Evolutionary conservation across 108 stramenopile species (phyloP).

Genomic region (Cyclotella cryptica): DNA sequence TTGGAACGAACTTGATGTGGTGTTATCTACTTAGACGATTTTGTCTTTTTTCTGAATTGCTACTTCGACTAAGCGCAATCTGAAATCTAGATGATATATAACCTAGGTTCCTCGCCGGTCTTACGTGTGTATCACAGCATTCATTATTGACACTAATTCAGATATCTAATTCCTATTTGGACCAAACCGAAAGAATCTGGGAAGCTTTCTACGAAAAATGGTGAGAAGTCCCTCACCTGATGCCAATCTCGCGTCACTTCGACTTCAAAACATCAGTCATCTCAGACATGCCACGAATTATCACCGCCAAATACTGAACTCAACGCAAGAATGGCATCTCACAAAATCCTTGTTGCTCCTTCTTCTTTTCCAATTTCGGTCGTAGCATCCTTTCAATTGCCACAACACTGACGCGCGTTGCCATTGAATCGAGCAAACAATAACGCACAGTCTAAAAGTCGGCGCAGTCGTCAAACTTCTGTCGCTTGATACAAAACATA

Average conservation of each 20-base stretch:
- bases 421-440: not conserved
- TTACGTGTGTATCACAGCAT: not conserved
- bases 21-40: too few relatives aligned
- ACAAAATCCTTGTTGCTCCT: not conserved
- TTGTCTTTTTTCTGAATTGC: too few relatives aligned
- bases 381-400: not conserved
- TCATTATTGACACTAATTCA: not conserved
- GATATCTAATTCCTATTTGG: too few relatives aligned
- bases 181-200: too few relatives aligned
- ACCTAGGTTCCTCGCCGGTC: not conserved
- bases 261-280: not conserved
- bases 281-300: not conserved
- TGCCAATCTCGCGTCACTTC: constrained; percentile 1
- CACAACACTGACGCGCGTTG: not conserved
- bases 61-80: too few relatives aligned
- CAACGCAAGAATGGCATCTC: not conserved
- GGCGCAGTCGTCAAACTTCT: not conserved
- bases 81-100: too few relatives aligned
- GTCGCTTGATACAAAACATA: not conserved
- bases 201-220: not conserved
- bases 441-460: constrained; percentile 1
- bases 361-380: not conserved
- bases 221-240: not conserved
- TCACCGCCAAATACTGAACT: not conserved
- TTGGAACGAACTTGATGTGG: too few relatives aligned